Base-by-base conservation (phyloP, 345 rosid species). In the Hibiscus syriacus region DNA sequence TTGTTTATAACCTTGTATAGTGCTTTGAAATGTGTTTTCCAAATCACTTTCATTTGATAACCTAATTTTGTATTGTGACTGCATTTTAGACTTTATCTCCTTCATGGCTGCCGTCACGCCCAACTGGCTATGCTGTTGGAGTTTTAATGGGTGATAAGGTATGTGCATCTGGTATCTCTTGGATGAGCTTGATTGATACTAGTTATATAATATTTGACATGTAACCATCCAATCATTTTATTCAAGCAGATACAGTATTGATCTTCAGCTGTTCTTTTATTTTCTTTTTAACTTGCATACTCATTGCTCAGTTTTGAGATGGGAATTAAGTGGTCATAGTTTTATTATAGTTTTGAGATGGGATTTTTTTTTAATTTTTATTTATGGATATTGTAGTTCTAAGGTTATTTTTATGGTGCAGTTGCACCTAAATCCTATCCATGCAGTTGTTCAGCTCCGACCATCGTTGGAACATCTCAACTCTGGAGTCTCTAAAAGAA, bases 361-460 rank as follows among this genome's bases (percentile, higher is more conserved):
- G n/a, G n/a, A n/a, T n/a, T n/a, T n/a, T 29, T 29, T 3, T 39
- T 39, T 39, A 1, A 9, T 39, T 20, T 5, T 29, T n/a, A 49
- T 19, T 50, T 20, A 50, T 27, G n/a, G 10, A 34, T 50, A 49
- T 11, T 13, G 6, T 6, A 36, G 17, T 22, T 38, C 50, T 67
- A 53, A 67, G 29, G 5, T 67, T 49, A 19, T 13, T 70, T n/a
- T 59, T 63, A 32, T 74, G 72, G 74, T 87, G 90, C 92, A 92
- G 98, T 76, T 90, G 68, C 76, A 85, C 77, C 72, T 93, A 86
- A 90, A 90, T 78, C 98, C 96, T 66, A 73, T 90, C 70, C 81
- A 89, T 76, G 85, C 96, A 59, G 85, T 82, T 73, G 92, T 85
- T 76, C 96, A 93, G 80, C 90, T 93, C 61, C 88, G 94, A 53